Conservation (phyloP, 139 green algal genomes). For the Volvox africanus region DNA sequence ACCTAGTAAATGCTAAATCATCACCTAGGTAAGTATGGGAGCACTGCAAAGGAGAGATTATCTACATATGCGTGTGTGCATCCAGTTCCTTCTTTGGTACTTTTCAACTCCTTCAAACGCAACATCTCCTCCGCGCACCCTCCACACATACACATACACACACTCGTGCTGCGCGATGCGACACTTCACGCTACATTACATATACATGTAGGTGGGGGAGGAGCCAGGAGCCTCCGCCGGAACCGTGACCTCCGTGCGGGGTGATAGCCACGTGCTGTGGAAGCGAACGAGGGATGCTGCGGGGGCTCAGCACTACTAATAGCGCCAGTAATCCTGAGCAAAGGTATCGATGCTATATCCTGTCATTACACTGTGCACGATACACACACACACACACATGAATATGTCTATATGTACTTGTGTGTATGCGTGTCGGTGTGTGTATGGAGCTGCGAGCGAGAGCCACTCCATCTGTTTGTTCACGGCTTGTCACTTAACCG, state of each 20-base stretch:
- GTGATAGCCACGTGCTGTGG: background rate
- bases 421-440: background rate
- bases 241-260: background rate
- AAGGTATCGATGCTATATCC: background rate
- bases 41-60: too few species aligned
- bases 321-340: background rate
- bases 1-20: too few species aligned
- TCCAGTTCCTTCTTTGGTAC: too few species aligned
- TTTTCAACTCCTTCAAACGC: too few species aligned
- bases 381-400: background rate
- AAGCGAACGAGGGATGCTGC: background rate
- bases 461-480: too few species aligned
- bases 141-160: too few species aligned
- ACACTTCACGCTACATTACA: background rate
- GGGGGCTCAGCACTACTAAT: background rate
- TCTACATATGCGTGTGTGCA: too few species aligned
- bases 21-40: too few species aligned
- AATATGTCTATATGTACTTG: background rate
- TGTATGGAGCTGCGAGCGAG: background rate
- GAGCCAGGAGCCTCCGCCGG: background rate
- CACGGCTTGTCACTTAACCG: too few species aligned
- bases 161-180: too few species aligned
- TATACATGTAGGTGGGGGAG: constrained; percentile 12
- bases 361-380: background rate
- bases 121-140: too few species aligned